These are phyloP conservation scores for Akanthomyces lecanii DNA, from an alignment of 2,329 filamentous ascomycete species.

Conservation along the genomic window DNA sequence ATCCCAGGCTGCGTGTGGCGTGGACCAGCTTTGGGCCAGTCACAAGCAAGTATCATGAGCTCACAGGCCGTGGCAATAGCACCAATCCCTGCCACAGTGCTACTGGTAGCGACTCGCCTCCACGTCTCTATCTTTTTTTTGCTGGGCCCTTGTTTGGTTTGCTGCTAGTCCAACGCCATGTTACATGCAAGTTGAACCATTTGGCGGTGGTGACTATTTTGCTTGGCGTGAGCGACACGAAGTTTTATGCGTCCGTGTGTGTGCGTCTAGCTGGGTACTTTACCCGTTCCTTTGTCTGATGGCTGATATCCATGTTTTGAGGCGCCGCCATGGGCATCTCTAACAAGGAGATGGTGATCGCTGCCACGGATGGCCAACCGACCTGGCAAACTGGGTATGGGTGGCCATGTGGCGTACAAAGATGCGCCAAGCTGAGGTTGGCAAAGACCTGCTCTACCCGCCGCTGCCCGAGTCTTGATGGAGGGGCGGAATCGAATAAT, in stretches of 20 bases:
- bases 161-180: neutral
- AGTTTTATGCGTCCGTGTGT: neutral
- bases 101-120: neutral
- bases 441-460: conserved; percentile 14
- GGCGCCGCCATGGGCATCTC: neutral
- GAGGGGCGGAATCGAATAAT: neutral
- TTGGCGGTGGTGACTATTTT: neutral
- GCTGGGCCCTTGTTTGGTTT: neutral
- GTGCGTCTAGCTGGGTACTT: neutral
- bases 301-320: neutral
- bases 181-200: neutral
- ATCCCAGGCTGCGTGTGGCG: conserved; percentile 2
- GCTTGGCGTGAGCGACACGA: conserved; percentile 4
- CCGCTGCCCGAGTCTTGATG: neutral
- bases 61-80: neutral
- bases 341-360: neutral
- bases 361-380: neutral
- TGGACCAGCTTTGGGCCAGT: neutral
- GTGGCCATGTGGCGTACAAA: neutral
- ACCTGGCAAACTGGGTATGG: neutral
- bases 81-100: neutral
- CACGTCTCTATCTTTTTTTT: no score
- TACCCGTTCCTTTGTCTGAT: neutral
- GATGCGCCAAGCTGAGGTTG: neutral
- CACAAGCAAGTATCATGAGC: neutral